A percentile compares a stretch with the other conserved stretches of the same genome.
phyloP scores from a whole-genome alignment of 1,139 yeast species.

The Sugiyamaella grinbergsii region DNA sequence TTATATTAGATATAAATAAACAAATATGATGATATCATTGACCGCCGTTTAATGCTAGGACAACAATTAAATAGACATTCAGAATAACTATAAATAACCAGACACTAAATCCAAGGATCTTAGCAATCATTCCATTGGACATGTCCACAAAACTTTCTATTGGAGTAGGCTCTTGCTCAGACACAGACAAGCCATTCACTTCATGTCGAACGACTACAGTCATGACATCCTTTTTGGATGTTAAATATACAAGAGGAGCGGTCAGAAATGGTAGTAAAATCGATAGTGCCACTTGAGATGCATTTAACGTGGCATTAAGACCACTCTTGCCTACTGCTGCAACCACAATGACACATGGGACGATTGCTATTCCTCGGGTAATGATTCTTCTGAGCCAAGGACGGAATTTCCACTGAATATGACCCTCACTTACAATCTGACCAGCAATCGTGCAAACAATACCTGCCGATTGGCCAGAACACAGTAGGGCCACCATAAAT shows the following conservation, averaged over 20 bases:
- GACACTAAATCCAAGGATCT: slow-evolving; percentile 48
- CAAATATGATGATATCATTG: not conserved
- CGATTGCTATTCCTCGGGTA: slow-evolving; percentile 68
- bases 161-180: slow-evolving; percentile 17
- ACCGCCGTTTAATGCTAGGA: slow-evolving; percentile 48
- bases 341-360: slow-evolving; percentile 65
- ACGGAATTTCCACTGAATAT: slow-evolving; percentile 67
- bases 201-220: slow-evolving; percentile 46
- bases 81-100: slow-evolving; percentile 69
- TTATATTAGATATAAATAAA: not conserved
- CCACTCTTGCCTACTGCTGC: slow-evolving; percentile 66
- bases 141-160: slow-evolving; percentile 43
- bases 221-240: slow-evolving; percentile 67
- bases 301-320: slow-evolving; percentile 63
- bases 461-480: slow-evolving; percentile 82
- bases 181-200: slow-evolving; percentile 37
- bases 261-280: slow-evolving; percentile 71
- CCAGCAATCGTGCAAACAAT: slow-evolving; percentile 88
- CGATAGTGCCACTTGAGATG: slow-evolving; percentile 75
- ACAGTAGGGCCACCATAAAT: slow-evolving; percentile 72
- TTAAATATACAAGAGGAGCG: slow-evolving; percentile 76
- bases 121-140: slow-evolving; percentile 64
- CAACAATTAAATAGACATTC: slow-evolving; percentile 70
- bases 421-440: slow-evolving; percentile 83
- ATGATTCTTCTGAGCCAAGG: slow-evolving; percentile 79